Percentiles rank a stretch among this genome's conserved stretches.
Evolutionary conservation across 352 stramenopile genomes (phyloP).

Genomic region (Plasmopara muralis): DNA sequence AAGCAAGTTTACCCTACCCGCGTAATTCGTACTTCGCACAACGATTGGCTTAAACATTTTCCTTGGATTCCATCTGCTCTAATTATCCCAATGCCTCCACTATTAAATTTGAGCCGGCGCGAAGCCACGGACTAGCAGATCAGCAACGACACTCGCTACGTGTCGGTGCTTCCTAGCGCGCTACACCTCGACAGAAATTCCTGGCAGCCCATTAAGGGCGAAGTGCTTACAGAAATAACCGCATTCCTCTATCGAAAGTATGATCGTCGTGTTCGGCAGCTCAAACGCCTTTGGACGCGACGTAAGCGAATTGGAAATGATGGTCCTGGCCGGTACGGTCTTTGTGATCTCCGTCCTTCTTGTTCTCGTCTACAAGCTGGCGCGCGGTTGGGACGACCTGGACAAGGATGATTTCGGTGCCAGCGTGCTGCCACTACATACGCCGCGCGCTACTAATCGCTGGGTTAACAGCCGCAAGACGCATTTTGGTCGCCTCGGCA

Average conservation of each 20-base stretch:
- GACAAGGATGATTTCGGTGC: slow-evolving; percentile 36
- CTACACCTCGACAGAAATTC: neutral
- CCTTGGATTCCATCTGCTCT: neutral
- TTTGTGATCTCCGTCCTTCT: slow-evolving; percentile 71
- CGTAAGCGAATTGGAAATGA: slow-evolving; percentile 63
- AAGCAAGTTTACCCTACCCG: neutral
- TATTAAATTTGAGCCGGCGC: slow-evolving; percentile 3
- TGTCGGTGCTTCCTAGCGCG: neutral
- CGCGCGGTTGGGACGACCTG: slow-evolving; percentile 56
- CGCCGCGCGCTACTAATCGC: slow-evolving; percentile 38
- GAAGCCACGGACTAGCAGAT: slow-evolving; percentile 1
- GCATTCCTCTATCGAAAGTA: slow-evolving; percentile 18
- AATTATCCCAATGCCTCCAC: neutral
- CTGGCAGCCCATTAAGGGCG: slow-evolving; percentile 9
- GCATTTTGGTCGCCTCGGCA: slow-evolving; percentile 61
- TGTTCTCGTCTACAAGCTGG: slow-evolving; percentile 69
- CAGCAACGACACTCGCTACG: neutral
- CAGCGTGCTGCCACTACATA: slow-evolving; percentile 39
- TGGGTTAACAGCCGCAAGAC: slow-evolving; percentile 59
- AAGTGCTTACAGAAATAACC: slow-evolving; percentile 4
- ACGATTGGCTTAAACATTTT: neutral
- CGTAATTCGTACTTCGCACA: neutral
- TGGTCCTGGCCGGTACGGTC: slow-evolving; percentile 55
- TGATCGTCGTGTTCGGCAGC: slow-evolving; percentile 68
- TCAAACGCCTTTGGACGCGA: slow-evolving; percentile 67